These are phyloP conservation scores for Solanum okadae DNA, from an alignment of 257 asterid genomes.

Conservation along the genomic window DNA sequence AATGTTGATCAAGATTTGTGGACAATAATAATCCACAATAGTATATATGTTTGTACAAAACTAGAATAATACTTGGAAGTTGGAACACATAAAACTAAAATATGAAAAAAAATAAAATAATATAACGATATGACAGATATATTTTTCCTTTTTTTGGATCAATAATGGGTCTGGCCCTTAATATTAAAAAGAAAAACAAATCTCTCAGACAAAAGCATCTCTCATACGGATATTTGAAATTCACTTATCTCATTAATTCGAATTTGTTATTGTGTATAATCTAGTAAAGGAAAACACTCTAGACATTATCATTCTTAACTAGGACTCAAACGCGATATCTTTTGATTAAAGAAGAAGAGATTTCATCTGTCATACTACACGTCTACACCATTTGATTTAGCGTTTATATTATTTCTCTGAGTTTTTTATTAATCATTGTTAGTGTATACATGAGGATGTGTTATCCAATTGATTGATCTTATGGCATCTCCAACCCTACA, in stretches of 20 bases:
- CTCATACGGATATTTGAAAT: background rate
- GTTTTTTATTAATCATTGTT: too few relatives aligned
- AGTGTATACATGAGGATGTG: background rate
- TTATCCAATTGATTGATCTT: background rate
- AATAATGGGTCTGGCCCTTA: too few relatives aligned
- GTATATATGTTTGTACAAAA: background rate
- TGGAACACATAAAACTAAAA: background rate
- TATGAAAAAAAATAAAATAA: background rate
- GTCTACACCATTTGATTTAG: background rate
- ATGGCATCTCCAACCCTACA: too few relatives aligned
- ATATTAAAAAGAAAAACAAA: too few relatives aligned
- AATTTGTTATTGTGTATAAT: background rate
- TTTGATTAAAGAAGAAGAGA: background rate
- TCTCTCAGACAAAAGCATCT: too few relatives aligned
- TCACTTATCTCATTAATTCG: background rate
- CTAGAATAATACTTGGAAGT: background rate
- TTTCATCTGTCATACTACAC: background rate
- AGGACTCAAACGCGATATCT: background rate
- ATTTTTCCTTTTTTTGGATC: too few relatives aligned
- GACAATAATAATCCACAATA: background rate
- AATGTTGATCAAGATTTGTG: background rate
- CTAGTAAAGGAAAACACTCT: background rate
- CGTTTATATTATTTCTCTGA: background rate
- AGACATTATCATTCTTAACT: background rate
- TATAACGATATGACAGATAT: background rate